Evolutionary conservation across 1,139 yeast genomes (phyloP).

Genomic region (Saccharomyces hybrid): DNA sequence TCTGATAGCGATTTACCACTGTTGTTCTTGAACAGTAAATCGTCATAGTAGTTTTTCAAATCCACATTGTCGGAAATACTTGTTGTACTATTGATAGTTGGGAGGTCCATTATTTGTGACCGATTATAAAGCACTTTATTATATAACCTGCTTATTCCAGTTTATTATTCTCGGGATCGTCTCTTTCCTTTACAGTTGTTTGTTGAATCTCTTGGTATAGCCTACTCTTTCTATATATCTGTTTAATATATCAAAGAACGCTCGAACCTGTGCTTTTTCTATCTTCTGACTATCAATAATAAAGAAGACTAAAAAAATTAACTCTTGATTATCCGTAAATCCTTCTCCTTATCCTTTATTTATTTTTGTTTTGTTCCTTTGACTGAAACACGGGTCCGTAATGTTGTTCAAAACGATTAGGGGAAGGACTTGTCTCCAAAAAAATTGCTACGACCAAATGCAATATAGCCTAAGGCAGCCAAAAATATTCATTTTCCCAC

Average conservation of each 20-base stretch:
- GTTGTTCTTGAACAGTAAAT: slow-evolving; percentile 27
- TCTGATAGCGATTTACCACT: slow-evolving; percentile 31
- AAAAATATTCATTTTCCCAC: neutral
- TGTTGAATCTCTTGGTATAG: no score
- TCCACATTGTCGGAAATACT: slow-evolving; percentile 31
- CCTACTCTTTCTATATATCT: neutral
- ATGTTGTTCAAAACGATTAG: neutral
- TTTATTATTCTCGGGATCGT: no score
- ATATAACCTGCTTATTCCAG: neutral
- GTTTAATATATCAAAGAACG: neutral
- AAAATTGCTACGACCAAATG: neutral
- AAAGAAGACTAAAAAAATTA: neutral
- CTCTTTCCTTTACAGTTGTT: no score
- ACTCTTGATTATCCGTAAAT: neutral
- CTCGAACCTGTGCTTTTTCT: neutral
- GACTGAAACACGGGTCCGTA: neutral
- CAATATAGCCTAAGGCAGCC: neutral
- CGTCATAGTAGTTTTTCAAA: slow-evolving; percentile 30
- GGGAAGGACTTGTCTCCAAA: neutral
- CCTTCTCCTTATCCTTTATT: neutral
- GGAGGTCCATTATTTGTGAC: slow-evolving; percentile 19
- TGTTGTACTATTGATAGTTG: slow-evolving; percentile 31
- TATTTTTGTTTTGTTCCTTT: neutral
- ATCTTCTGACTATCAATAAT: neutral
- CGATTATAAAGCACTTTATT: neutral